Evolutionary conservation across 2,329 filamentous ascomycete species (phyloP), one percentile per base, ranked within the genome.

Genomic region (Colletotrichum sp.): DNA sequence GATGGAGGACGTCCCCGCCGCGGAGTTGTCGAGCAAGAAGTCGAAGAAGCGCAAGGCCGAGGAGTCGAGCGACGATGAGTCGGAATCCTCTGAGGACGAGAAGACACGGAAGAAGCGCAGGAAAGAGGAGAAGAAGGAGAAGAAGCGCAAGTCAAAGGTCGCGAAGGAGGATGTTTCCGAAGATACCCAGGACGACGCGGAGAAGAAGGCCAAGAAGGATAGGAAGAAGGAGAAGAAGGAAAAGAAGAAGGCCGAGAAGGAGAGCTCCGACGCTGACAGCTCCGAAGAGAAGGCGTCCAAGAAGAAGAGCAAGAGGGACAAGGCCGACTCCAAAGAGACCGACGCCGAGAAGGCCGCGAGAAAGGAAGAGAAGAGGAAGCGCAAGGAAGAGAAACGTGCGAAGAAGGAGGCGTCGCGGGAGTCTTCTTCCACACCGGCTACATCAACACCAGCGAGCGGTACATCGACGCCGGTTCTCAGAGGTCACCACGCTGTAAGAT

Each of bases 401-500:
- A 84, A 86, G 76, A 79, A 83, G 55, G 84, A 85, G 62, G 79
- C 62, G 34, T 55, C 66, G 29, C 66, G 70, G 21, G 67, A 61
- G 12, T 76, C 77, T 8, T 76, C 78, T 13, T 76, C 79, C 13
- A 81, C 79, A 13, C 78, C 78, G 29, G 79, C 81, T 12, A 79
- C 79, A 9, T 83, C 84, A 29, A 84, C 82, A 24, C 83, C 84
- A 4, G 86, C 83, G 29, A 85, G 86, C 62, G 85, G 84, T 67
- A 86, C 83, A 59, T 86, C 86, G 33, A 88, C 85, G 34, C 87
- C 87, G 13, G 55, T 76, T 16, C 72, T 85, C 82, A 74, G 84
- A 83, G 91, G 89, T 63, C 90, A 95, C 76, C 94, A 96, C 81
- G 90, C 93, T 69, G 91, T 96, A 61, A 88, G 96, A 76, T 92